These are phyloP conservation scores for Dryas integrifolia DNA, from an alignment of 331 rosid species.

Conservation along the genomic window DNA sequence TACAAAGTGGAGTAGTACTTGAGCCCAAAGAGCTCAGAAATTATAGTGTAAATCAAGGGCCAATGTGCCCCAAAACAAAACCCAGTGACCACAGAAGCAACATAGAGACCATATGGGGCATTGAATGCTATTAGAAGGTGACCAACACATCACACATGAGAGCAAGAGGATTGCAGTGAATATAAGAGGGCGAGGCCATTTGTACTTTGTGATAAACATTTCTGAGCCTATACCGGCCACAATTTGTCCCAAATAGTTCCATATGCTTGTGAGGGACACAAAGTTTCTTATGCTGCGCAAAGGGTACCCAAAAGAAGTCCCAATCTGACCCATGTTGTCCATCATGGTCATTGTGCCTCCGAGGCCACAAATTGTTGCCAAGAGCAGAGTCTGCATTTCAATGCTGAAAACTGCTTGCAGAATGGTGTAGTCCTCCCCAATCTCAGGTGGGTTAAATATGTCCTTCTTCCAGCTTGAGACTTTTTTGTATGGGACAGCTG, in stretches of 20 bases:
- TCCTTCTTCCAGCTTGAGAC: conserved; percentile 35
- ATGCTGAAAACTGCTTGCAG: conserved; percentile 53
- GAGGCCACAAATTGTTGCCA: conserved; percentile 43
- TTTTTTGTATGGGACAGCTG: neutral
- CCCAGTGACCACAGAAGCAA: conserved; percentile 45
- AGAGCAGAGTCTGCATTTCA: conserved; percentile 44
- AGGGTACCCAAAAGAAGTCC: conserved; percentile 44
- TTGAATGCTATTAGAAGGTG: conserved; percentile 44
- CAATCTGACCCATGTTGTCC: conserved; percentile 55
- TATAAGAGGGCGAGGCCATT: conserved; percentile 49
- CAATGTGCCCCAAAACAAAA: conserved; percentile 51
- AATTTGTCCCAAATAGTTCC: conserved; percentile 50
- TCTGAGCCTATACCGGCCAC: conserved; percentile 42
- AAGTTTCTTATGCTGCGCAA: conserved; percentile 35
- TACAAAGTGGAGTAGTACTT: conserved; percentile 55
- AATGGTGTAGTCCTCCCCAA: conserved; percentile 51
- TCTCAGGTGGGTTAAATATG: conserved; percentile 28
- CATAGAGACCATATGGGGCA: conserved; percentile 44
- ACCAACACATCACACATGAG: conserved; percentile 40
- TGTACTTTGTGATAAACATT: conserved; percentile 28
- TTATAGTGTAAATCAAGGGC: conserved; percentile 44
- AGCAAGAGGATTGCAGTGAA: conserved; percentile 38
- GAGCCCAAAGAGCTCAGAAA: conserved; percentile 59
- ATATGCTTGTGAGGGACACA: conserved; percentile 51
- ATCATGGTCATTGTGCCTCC: conserved; percentile 46